A percentile compares a stretch with the other conserved stretches of the same genome.
These are phyloP conservation scores for Trypanosoma melophagium DNA, from an alignment of 208 protist species.

Conservation along the genomic window DNA sequence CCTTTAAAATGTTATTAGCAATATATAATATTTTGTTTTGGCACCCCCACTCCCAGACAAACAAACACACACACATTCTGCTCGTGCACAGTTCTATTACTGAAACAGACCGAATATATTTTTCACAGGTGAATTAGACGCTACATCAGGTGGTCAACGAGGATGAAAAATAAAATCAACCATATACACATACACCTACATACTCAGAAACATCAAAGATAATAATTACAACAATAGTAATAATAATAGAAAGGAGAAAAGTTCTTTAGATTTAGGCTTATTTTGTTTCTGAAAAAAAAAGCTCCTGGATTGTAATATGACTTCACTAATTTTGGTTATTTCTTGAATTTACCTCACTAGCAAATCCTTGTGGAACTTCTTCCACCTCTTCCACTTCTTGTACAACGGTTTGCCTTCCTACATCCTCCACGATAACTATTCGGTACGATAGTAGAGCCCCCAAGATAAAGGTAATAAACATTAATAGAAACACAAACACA, in stretches of 20 bases:
- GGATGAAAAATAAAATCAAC: not conserved
- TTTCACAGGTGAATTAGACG: not conserved
- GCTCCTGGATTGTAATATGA: too few relatives aligned
- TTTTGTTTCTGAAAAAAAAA: too few relatives aligned
- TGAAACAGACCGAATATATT: too few relatives aligned
- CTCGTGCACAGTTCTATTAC: not conserved
- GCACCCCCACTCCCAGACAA: not conserved
- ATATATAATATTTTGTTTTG: not conserved
- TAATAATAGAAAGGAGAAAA: slow-evolving; percentile 10
- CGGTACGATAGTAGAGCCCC: slow-evolving; percentile 18
- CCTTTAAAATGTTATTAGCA: too few relatives aligned
- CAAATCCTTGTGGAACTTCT: not conserved
- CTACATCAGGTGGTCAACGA: too few relatives aligned
- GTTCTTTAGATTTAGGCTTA: not conserved
- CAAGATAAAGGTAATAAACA: slow-evolving; percentile 19
- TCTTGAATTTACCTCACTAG: too few relatives aligned
- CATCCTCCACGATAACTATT: slow-evolving; percentile 31
- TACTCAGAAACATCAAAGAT: not conserved
- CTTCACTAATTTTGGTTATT: too few relatives aligned
- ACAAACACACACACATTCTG: not conserved
- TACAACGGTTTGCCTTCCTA: not conserved
- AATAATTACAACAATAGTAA: not conserved
- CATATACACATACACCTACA: slow-evolving; percentile 1
- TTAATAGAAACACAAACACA: slow-evolving; percentile 51
- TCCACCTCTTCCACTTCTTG: not conserved